Evolutionary conservation across 1,284 basidiomycete species (phyloP).

Genomic region (Sutorius eximius): DNA sequence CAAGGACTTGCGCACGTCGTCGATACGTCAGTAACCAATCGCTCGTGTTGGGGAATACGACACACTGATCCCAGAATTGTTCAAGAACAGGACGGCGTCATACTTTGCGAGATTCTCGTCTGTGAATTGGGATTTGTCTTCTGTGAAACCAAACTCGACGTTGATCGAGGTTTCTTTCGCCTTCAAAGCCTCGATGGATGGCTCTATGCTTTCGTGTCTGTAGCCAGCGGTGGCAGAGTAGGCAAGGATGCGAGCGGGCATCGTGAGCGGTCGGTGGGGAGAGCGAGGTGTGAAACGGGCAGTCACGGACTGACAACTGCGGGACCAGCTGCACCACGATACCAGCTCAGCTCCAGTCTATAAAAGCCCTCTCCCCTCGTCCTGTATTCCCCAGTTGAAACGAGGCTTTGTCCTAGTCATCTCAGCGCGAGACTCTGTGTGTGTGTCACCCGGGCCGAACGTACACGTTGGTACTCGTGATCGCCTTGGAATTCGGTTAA

Average conservation of each 20-base stretch:
- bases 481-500: constrained; percentile 15
- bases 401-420: too few relatives aligned
- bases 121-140: constrained; percentile 53
- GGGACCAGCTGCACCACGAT: too few relatives aligned
- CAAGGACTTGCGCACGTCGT: constrained; percentile 49
- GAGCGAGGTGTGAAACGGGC: too few relatives aligned
- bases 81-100: constrained; percentile 62
- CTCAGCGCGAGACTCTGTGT: too few relatives aligned
- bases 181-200: constrained; percentile 55
- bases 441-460: not conserved
- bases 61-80: constrained; percentile 60
- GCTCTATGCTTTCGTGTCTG: constrained; percentile 67
- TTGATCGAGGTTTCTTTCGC: constrained; percentile 42
- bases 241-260: constrained; percentile 39
- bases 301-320: too few relatives aligned
- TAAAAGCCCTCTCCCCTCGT: too few relatives aligned
- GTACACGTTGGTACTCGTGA: not conserved
- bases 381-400: too few relatives aligned
- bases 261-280: constrained; percentile 3
- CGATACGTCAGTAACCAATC: constrained; percentile 1
- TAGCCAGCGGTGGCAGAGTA: constrained; percentile 48
- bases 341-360: not conserved
- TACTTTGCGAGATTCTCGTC: constrained; percentile 48
- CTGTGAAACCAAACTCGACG: constrained; percentile 57
- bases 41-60: constrained; percentile 3